Evolutionary conservation across 2,329 filamentous ascomycete species (phyloP), one percentile per base, ranked within the genome.

Genomic region (Aureobasidium sp.): DNA sequence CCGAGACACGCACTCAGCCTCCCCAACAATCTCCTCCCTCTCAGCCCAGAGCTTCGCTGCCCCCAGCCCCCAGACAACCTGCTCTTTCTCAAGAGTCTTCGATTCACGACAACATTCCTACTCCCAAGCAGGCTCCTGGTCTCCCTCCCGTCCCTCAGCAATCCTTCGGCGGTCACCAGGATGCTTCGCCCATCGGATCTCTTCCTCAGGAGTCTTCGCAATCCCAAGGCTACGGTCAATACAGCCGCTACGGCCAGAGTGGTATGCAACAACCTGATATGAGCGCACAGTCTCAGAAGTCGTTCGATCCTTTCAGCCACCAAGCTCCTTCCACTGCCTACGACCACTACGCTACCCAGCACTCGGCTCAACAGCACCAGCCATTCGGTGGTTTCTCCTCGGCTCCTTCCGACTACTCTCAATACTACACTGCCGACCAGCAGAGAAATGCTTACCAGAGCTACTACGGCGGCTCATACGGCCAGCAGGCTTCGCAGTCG

Each of bases 1-100:
- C 93, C 42, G 93, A 97, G 79, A 97, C 94, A 60, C 87, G 93
- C 69, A 86, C 90, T 65, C 93, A 96, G 71, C 91, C 93, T 64
- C 93, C 93, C 29, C 90, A 93, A 66, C 92, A 96, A 71, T 96
- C 94, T 19, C 94, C 94, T 37, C 84, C 93, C 64, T 82, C 90
- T 58, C 85, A 89, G 66, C 93, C 94, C 64, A 85, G 92, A 68
- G 87, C 94, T 64, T 89, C 93, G 13, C 81, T 97, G 27, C 93
- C 94, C 65, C 92, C 92, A 38, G 85, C 82, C 21, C 77, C 77
- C 46, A 75, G 77, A 40, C 77, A 78, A 66, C 69, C 71, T 31
- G 65, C 71, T 25, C 71, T 72, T 25, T 65, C 74, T 25, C 71
- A 74, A 23, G 75, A 80, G 62, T 57, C 73, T 25, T 68, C 70